phyloP scores from a whole-genome alignment of 495 filamentous ascomycete genomes.

The Elasticomyces elasticus region DNA sequence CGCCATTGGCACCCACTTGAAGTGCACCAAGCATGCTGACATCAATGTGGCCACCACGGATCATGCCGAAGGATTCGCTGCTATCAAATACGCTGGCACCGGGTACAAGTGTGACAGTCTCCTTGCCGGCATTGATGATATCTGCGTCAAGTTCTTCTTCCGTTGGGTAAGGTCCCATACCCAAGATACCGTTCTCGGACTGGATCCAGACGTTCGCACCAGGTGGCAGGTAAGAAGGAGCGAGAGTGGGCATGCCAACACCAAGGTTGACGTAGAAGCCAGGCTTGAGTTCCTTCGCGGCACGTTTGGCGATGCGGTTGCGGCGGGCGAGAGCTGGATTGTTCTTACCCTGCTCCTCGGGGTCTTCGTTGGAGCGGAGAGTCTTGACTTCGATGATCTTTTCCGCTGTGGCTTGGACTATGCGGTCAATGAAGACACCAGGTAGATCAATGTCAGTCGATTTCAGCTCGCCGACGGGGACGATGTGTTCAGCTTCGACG shows the following conservation, averaged over 20 bases:
- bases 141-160: constrained; percentile 46
- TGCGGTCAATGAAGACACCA: constrained; percentile 54
- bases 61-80: constrained; percentile 53
- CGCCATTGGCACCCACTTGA: constrained; percentile 48
- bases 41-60: constrained; percentile 50
- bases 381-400: constrained; percentile 51
- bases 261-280: constrained; percentile 61
- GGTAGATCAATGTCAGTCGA: constrained; percentile 50
- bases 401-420: constrained; percentile 45
- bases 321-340: constrained; percentile 36
- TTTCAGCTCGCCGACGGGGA: constrained; percentile 48
- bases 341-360: constrained; percentile 18
- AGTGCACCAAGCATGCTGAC: constrained; percentile 52
- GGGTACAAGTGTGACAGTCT: constrained; percentile 48
- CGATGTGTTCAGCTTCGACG: constrained; percentile 61
- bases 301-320: constrained; percentile 49
- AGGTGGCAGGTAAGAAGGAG: constrained; percentile 43
- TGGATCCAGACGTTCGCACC: constrained; percentile 48
- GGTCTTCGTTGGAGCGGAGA: constrained; percentile 28
- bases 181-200: constrained; percentile 52
- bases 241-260: constrained; percentile 55
- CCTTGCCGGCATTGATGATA: constrained; percentile 53
- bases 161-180: constrained; percentile 53
- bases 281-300: constrained; percentile 52
- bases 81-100: constrained; percentile 49